Evolutionary conservation across 2,329 filamentous ascomycete species (phyloP).

Genomic region (Phoma sp.): DNA sequence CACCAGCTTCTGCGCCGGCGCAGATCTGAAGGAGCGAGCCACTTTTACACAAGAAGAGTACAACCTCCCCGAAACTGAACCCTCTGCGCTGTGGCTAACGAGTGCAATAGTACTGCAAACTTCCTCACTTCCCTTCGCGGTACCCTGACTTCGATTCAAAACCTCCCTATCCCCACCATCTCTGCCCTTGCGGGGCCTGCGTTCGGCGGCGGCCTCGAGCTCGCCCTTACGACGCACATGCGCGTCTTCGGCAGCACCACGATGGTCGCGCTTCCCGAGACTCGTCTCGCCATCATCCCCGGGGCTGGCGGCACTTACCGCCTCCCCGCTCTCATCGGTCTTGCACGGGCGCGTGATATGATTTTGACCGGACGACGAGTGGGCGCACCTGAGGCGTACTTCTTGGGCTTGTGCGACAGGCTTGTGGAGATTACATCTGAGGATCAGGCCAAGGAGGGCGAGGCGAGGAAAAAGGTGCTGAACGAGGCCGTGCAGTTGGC

Average conservation of each 20-base stretch:
- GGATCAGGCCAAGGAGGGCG: constrained; percentile 55
- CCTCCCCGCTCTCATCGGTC: constrained; percentile 80
- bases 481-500: constrained; percentile 80
- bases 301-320: constrained; percentile 93
- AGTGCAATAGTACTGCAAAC: constrained; percentile 67
- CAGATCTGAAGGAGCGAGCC: constrained; percentile 87
- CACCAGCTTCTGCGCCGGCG: constrained; percentile 88
- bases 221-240: constrained; percentile 87
- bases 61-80: constrained; percentile 30
- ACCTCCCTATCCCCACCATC: constrained; percentile 87
- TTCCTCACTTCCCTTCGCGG: constrained; percentile 79
- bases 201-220: constrained; percentile 90
- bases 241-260: constrained; percentile 84
- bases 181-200: constrained; percentile 84
- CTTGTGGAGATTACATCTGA: constrained; percentile 77
- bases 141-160: constrained; percentile 75
- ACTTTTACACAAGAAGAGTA: constrained; percentile 81
- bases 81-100: constrained; percentile 15
- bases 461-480: constrained; percentile 71
- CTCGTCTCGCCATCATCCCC: constrained; percentile 89
- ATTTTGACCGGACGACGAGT: constrained; percentile 90
- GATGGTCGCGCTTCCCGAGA: constrained; percentile 84
- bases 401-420: constrained; percentile 87
- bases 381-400: constrained; percentile 83
- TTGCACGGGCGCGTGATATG: constrained; percentile 82